These are phyloP conservation scores for Asclepias syriaca DNA, from an alignment of 257 asterid species.

Conservation along the genomic window DNA sequence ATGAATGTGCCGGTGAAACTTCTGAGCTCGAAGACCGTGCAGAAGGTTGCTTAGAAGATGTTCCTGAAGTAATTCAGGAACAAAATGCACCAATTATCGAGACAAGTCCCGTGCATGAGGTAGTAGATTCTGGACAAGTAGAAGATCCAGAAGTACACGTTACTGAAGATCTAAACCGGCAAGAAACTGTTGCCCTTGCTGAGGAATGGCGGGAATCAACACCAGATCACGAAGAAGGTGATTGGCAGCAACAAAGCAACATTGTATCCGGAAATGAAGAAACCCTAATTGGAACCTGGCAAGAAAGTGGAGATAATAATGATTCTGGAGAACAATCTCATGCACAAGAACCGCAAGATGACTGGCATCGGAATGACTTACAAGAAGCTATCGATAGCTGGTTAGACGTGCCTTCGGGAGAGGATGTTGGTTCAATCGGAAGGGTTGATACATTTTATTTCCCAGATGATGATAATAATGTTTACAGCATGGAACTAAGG, in stretches of 20 bases:
- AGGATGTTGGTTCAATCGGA: constrained; percentile 37
- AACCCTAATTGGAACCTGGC: constrained; percentile 29
- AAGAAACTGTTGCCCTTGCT: constrained; percentile 32
- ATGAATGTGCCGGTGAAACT: constrained; percentile 27
- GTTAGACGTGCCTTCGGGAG: constrained; percentile 59
- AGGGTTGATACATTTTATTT: constrained; percentile 39
- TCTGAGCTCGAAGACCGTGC: constrained; percentile 16
- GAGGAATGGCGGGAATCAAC: constrained; percentile 36
- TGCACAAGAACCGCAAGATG: constrained; percentile 44
- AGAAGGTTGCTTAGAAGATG: constrained; percentile 15
- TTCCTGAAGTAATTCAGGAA: constrained; percentile 28
- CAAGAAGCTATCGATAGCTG: constrained; percentile 64
- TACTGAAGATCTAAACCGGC: constrained; percentile 36
- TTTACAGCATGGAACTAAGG: constrained; percentile 57
- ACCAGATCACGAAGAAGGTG: constrained; percentile 32
- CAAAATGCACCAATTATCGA: constrained; percentile 24
- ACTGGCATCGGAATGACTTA: constrained; percentile 49
- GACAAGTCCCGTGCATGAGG: constrained; percentile 24
- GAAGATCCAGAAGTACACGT: constrained; percentile 23
- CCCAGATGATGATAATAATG: constrained; percentile 59
- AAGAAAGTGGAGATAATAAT: constrained; percentile 28
- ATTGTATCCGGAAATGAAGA: constrained; percentile 27
- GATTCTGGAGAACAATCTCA: constrained; percentile 35
- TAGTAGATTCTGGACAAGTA: constrained; percentile 14
- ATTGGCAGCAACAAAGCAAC: constrained; percentile 25